Evolutionary conservation across 140 eudicot species (phyloP), one percentile per base, ranked within the genome.

Genomic region (Cichorium intybus): DNA sequence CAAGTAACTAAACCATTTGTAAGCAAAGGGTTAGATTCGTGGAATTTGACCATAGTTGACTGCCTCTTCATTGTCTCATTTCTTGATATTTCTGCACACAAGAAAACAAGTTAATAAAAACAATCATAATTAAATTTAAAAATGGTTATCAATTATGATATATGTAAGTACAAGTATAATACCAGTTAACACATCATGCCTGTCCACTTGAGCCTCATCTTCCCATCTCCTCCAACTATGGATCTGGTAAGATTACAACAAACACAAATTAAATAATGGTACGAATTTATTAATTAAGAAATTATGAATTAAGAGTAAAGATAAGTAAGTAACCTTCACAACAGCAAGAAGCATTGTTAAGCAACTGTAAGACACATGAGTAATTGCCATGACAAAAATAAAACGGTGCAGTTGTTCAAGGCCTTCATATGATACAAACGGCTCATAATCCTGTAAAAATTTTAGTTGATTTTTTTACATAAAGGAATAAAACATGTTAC

Each of bases 201-300:
- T 85, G 66, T 89, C 97, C 79, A 80, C 81, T 66, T 82, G 90
- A 69, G 99, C 99, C 67, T 94, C 95, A 47, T 94, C 97, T 72
- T 94, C 99, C 99, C 99, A 94, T 67, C 14, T 66, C 79, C 99
- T 86, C 99, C 97, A 94, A 75, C 84, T 84, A 75, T 94, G 97
- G 52, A 90, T 82, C 97, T 90, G 78, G 22, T 35, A 24, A 66
- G 11, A 64, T 54, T 48, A 41, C 70, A 53, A 68, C 48, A 50
- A 49, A 57, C 53, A 60, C 17, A 24, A 34, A 63, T 17, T 37
- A 15, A 61, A 22, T 34, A 49, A 29, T 27, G 24, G 15, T 5
- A 65, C 34, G 17, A 63, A 62, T 8, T 20, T 26, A 41, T 27
- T 24, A 45, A 46, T 26, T 7, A 24, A 37, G 2, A 2, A 41